Percentiles rank a stretch among this genome's conserved stretches.
phyloP scores from a whole-genome alignment of 371 early-diverging fungal genomes.

The Rhizopus stolonifer region DNA sequence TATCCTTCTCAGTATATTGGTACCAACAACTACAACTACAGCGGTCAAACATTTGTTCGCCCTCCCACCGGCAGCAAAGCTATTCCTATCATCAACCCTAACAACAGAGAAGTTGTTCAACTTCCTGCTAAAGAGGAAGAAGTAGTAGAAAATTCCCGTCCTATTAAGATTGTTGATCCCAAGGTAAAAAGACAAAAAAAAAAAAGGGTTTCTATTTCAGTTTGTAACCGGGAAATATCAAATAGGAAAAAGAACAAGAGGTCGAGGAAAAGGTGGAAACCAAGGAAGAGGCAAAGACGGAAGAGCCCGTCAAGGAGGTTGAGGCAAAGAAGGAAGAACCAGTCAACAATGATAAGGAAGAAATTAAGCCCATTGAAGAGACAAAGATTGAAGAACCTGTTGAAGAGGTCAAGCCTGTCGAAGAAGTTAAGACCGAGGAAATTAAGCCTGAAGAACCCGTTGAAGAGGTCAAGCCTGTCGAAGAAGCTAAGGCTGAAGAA shows the following conservation, averaged over 20 bases:
- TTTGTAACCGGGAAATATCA: too few species aligned
- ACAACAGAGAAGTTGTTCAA: slow-evolving; percentile 68
- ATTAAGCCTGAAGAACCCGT: too few species aligned
- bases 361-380: too few species aligned
- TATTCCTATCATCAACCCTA: slow-evolving; percentile 78
- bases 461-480: too few species aligned
- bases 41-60: slow-evolving; percentile 45
- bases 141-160: slow-evolving; percentile 41
- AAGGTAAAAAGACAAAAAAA: slow-evolving; percentile 33
- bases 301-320: too few species aligned
- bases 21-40: slow-evolving; percentile 31
- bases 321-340: too few species aligned
- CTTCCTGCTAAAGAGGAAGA: slow-evolving; percentile 18
- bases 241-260: slow-evolving; percentile 16
- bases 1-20: slow-evolving; percentile 30
- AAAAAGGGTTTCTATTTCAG: slow-evolving; percentile 13
- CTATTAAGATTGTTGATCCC: slow-evolving; percentile 68
- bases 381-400: too few species aligned
- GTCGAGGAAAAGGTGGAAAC: slow-evolving; percentile 34
- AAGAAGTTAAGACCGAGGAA: too few species aligned
- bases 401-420: too few species aligned
- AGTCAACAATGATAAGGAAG: too few species aligned
- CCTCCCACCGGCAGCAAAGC: slow-evolving; percentile 48
- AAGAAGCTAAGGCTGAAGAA: slow-evolving; percentile 22
- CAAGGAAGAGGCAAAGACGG: slow-evolving; percentile 36